Conservation (phyloP, 192 early-diverging fungal species). For the Backusella tuberculispora region DNA sequence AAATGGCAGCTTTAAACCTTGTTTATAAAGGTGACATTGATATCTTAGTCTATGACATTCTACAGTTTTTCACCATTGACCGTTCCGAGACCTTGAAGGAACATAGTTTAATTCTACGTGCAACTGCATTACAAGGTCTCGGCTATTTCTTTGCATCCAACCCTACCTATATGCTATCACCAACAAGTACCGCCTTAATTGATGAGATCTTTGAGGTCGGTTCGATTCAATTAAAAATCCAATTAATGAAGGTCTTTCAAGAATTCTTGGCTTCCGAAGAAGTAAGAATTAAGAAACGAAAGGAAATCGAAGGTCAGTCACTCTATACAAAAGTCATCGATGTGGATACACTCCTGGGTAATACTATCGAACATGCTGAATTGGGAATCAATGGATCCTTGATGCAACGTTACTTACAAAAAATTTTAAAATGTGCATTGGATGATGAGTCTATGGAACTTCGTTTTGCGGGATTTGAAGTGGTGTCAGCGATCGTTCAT, state of each 20-base stretch:
- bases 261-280: slow-evolving; percentile 74
- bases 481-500: slow-evolving; percentile 79
- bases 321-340: slow-evolving; percentile 57
- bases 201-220: slow-evolving; percentile 61
- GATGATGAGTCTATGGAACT: slow-evolving; percentile 51
- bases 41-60: slow-evolving; percentile 40
- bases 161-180: slow-evolving; percentile 66
- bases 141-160: slow-evolving; percentile 75
- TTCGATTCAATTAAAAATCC: slow-evolving; percentile 58
- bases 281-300: slow-evolving; percentile 50
- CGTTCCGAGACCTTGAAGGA: background rate
- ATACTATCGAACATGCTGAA: slow-evolving; percentile 81
- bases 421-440: slow-evolving; percentile 78
- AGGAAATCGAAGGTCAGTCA: slow-evolving; percentile 39
- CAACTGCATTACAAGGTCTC: slow-evolving; percentile 25
- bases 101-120: background rate
- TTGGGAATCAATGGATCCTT: slow-evolving; percentile 86
- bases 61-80: slow-evolving; percentile 48
- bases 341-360: slow-evolving; percentile 78
- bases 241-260: slow-evolving; percentile 71
- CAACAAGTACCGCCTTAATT: slow-evolving; percentile 63
- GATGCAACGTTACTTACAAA: slow-evolving; percentile 86
- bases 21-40: slow-evolving; percentile 26
- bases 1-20: slow-evolving; percentile 14
- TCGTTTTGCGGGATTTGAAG: slow-evolving; percentile 76